phyloP scores from a whole-genome alignment of 1,284 basidiomycete genomes.

The Tylopilus sp. region DNA sequence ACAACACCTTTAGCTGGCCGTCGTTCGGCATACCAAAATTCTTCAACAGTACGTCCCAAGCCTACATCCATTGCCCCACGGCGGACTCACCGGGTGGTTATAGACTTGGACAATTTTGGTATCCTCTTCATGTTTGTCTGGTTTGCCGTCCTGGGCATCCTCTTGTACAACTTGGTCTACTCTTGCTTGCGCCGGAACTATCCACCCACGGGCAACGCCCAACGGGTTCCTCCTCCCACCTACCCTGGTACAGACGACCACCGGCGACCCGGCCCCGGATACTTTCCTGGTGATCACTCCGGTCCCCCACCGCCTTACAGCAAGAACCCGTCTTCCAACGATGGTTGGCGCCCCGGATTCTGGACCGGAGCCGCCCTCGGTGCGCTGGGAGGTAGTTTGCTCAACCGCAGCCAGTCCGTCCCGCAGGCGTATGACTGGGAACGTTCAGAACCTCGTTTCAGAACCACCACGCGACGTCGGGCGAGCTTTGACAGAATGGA shows the following conservation, averaged over 20 bases:
- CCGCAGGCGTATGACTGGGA: conserved; percentile 53
- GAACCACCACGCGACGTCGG: conserved; percentile 21
- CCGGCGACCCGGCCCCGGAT: conserved; percentile 32
- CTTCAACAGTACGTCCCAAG: conserved; percentile 21
- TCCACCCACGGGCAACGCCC: conserved; percentile 18
- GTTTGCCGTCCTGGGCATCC: conserved; percentile 49
- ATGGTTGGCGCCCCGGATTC: conserved; percentile 65
- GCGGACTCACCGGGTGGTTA: conserved; percentile 1
- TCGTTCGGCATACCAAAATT: conserved; percentile 15
- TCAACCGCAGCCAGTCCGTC: conserved; percentile 39
- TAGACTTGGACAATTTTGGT: conserved; percentile 41
- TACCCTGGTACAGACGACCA: conserved; percentile 32
- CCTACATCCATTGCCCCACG: not conserved
- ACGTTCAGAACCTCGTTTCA: conserved; percentile 32
- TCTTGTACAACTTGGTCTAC: conserved; percentile 55
- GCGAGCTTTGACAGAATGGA: conserved; percentile 54
- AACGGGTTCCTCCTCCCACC: conserved; percentile 30
- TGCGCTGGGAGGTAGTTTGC: conserved; percentile 57
- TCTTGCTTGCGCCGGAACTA: conserved; percentile 45
- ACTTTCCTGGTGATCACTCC: conserved; percentile 51
- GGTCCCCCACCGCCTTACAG: conserved; percentile 78
- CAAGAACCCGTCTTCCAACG: conserved; percentile 35
- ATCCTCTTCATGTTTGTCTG: conserved; percentile 57
- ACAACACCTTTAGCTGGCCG: conserved; percentile 16
- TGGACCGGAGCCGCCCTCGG: conserved; percentile 76